phyloP scores from a whole-genome alignment of 192 early-diverging fungal genomes.

The Obelidium mucronatum region DNA sequence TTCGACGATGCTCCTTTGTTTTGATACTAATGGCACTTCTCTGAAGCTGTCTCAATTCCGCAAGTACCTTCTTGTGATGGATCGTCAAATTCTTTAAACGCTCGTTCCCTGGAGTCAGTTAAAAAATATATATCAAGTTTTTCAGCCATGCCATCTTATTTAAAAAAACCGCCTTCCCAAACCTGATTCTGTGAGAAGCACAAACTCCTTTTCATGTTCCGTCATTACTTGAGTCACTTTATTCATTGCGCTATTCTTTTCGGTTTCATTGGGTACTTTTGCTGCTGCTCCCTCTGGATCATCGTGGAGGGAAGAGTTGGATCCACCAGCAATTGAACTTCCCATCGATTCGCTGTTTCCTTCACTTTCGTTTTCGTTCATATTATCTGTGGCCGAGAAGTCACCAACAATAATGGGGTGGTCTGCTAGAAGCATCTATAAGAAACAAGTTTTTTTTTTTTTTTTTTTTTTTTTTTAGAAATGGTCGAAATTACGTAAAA shows the following conservation, averaged over 20 bases:
- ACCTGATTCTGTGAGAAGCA: conserved; percentile 7
- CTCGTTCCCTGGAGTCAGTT: conserved; percentile 16
- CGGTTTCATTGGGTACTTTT: background rate
- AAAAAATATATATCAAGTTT: background rate
- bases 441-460: background rate
- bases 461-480: too few species aligned
- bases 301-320: background rate
- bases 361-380: conserved; percentile 2
- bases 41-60: conserved; percentile 30
- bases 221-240: conserved; percentile 13
- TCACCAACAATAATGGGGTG: conserved; percentile 33
- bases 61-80: conserved; percentile 34
- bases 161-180: too few species aligned
- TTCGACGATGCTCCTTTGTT: conserved; percentile 35
- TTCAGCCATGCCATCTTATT: too few species aligned
- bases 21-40: background rate
- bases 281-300: background rate
- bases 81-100: conserved; percentile 14
- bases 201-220: conserved; percentile 27
- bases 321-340: conserved; percentile 8
- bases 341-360: background rate
- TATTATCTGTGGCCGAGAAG: background rate
- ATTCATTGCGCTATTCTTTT: conserved; percentile 30
- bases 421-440: conserved; percentile 28
- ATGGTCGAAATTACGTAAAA: too few species aligned